Base-by-base conservation (phyloP, 495 filamentous ascomycete species). In the Cercophora newfieldiana region DNA sequence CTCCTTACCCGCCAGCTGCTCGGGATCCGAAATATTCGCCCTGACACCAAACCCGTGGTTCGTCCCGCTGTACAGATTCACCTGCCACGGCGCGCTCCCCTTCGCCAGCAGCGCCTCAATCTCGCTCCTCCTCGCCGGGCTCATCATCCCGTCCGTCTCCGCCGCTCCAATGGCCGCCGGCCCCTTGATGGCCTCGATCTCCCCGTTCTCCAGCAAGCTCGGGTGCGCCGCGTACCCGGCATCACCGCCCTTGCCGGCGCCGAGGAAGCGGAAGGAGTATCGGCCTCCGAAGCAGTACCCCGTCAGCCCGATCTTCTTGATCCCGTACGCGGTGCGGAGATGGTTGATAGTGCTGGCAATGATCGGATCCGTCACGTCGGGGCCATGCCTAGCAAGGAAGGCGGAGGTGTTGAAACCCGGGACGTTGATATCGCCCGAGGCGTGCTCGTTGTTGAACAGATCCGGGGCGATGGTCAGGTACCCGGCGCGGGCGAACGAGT, bases 381-480 rank as follows among this genome's bases (percentile, higher is more conserved):
- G 67, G 25, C 76, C 71, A 79, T 90, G 88, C 25, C 75, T 69
- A 24, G 61, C 75, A 30, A 86, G 68, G 85, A 91, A 94, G 0
- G 69, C 69, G 5, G 74, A 76, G 21, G 87, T 62, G 69, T 89
- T 81, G 71, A 84, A 86, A 67, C 75, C 85, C 47, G 79, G 82
- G 4, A 78, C 74, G 77, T 87, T 86, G 68, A 80, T 72, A 66
- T 82, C 78, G 21, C 55, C 66, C 0, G 76, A 71, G 44, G 84
- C 81, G 5, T 78, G 79, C 61, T 88, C 84, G 62, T 88, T 89
- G 33, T 83, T 74, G 80, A 93, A 91, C 62, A 93, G 81, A 72
- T 95, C 91, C 16, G 91, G 91, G 64, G 90, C 83, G 24, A 92
- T 77, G 61, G 87, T 87, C 33, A 91, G 81, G 77, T 92, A 94